A percentile compares a stretch with the other conserved stretches of the same genome.
Evolutionary conservation across 495 filamentous ascomycete species (phyloP).

Genomic region (Chlorociboria aeruginascens): DNA sequence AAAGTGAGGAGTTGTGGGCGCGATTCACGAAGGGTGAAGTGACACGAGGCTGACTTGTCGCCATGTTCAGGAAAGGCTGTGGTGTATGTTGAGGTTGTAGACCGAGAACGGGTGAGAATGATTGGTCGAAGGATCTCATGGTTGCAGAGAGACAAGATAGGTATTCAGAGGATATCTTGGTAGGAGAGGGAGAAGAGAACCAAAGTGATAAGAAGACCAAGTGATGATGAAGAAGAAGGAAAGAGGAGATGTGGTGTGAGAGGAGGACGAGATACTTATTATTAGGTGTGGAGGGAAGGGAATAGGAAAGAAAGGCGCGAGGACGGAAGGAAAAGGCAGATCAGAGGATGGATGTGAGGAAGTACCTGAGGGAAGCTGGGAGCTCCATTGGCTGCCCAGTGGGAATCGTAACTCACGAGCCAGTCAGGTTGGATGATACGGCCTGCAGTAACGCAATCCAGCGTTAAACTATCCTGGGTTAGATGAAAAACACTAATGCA

Average conservation of each 20-base stretch:
- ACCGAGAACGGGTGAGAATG: conserved; percentile 37
- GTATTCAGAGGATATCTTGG: conserved; percentile 5
- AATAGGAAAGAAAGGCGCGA: conserved; percentile 9
- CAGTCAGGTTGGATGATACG: no score
- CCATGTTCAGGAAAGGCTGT: conserved; percentile 27
- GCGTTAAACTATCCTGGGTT: no score
- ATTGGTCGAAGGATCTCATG: conserved; percentile 17
- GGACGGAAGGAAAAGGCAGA: conserved; percentile 17
- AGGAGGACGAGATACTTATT: conserved; percentile 5
- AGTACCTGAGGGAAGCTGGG: neutral
- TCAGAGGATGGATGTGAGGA: conserved; percentile 10
- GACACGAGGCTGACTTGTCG: conserved; percentile 28
- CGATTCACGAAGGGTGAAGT: conserved; percentile 24
- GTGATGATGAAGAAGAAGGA: neutral
- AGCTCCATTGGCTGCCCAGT: no score
- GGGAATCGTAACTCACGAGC: no score
- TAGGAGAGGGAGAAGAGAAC: conserved; percentile 3
- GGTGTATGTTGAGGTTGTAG: conserved; percentile 36
- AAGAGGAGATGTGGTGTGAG: conserved; percentile 10
- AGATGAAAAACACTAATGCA: no score
- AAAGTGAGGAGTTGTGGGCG: conserved; percentile 18
- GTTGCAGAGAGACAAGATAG: conserved; percentile 5
- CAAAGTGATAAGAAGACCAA: neutral
- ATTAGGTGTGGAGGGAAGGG: conserved; percentile 10
- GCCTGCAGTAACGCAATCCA: no score